phyloP scores from a whole-genome alignment of 2,329 filamentous ascomycete species.

The Nemania sp. region DNA sequence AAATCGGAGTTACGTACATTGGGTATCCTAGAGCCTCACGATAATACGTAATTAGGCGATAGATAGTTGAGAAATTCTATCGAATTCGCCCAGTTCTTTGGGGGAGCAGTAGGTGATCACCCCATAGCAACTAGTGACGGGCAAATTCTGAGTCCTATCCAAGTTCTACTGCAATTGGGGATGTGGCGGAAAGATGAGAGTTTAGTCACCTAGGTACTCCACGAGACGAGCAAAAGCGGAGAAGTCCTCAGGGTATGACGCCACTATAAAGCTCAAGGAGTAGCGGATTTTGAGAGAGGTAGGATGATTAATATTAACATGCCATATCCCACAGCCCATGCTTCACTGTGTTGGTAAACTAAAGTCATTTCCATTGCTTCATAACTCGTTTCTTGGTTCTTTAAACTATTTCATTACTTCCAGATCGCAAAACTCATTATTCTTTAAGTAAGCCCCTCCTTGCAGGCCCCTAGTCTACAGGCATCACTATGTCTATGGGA shows the following conservation, averaged over 20 bases:
- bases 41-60: not conserved
- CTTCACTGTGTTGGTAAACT: no score
- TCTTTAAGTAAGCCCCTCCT: no score
- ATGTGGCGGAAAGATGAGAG: not conserved
- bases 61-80: not conserved
- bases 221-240: conserved; percentile 5
- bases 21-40: not conserved
- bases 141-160: not conserved
- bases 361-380: no score
- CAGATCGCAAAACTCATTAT: no score
- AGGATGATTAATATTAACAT: not conserved
- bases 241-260: not conserved
- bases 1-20: conserved; percentile 10
- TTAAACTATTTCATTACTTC: no score
- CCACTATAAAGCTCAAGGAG: not conserved
- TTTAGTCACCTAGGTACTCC: not conserved
- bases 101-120: not conserved
- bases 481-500: no score
- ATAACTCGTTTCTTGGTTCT: no score
- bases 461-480: no score
- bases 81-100: not conserved
- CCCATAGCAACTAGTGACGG: not conserved
- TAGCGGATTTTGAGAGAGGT: no score
- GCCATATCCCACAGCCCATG: not conserved
- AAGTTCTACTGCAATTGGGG: not conserved